Evolutionary conservation across 768 basidiomycete genomes (phyloP), one percentile per base, ranked within the genome.

Genomic region (Podaxis sp.): DNA sequence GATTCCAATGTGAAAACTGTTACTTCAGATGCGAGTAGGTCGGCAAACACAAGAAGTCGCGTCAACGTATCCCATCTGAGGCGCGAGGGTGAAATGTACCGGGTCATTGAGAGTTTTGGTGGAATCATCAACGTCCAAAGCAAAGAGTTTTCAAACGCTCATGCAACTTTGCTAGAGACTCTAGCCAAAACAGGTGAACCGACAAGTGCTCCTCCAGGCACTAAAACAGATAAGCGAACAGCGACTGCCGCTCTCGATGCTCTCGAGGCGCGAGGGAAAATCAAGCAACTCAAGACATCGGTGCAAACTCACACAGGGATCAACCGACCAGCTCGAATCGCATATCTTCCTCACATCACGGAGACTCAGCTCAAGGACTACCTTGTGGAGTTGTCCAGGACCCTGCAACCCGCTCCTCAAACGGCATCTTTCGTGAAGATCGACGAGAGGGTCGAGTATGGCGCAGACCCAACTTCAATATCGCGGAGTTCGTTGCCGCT

Each of bases 81-180:
- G 3, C 84, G 93, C 21, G 91, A 94, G 74, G 91, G 89, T 62
- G 93, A 95, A 70, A 70, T 94, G 51, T 68, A 86, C 57, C 84
- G 82, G 32, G 80, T 90, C 21, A 72, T 93, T n/a, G 79, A 85
- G 59, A 79, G 76, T 23, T 72, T 81, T 55, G 88, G 88, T 5
- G 93, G 92, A 0, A 82, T 93, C 44, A 73, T 81, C 48, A 87
- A 88, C 65, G 76, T 82, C 11, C 82, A 85, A 61, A 79, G 81
- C 25, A 90, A 86, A 65, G 89, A 91, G 62, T 82, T 93, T 65
- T 82, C 80, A 57, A 87, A 88, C 47, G 82, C 79, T 11, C 89
- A 93, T 65, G 76, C 80, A 53, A 79, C 79, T 21, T 74, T 92
- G n/a, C 69, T 93, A 1, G 82, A 86, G 51, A 68, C 73, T 5